Conservation (phyloP, 177 flowering plant genomes). For the Vitis hybrid region DNA sequence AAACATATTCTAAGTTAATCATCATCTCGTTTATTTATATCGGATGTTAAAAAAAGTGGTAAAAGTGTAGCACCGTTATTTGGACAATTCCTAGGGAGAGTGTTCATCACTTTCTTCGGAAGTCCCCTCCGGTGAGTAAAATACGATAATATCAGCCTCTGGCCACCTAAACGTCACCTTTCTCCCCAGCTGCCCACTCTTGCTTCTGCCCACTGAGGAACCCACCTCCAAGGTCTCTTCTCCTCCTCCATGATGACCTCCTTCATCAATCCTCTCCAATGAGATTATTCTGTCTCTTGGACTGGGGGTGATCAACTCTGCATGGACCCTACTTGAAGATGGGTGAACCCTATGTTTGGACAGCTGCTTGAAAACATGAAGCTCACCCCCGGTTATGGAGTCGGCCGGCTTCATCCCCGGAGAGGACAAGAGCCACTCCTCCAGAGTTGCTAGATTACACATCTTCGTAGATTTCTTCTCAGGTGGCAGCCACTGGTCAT, state of each 20-base stretch:
- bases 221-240: not conserved
- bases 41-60: too few species aligned
- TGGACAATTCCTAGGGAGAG: not conserved
- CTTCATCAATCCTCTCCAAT: not conserved
- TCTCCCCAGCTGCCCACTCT: conserved; percentile 16
- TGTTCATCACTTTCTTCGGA: too few species aligned
- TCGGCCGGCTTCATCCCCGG: conserved; percentile 13
- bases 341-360: conserved; percentile 20
- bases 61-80: not conserved
- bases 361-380: conserved; percentile 21
- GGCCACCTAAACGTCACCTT: conserved; percentile 31
- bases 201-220: conserved; percentile 4
- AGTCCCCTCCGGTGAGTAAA: conserved; percentile 15
- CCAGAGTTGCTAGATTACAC: conserved; percentile 23
- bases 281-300: conserved; percentile 9
- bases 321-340: conserved; percentile 13
- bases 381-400: conserved; percentile 15
- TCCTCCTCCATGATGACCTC: not conserved
- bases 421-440: conserved; percentile 33
- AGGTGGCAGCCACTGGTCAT: not conserved
- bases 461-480: not conserved
- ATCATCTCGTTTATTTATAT: too few species aligned
- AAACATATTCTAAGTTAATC: too few species aligned
- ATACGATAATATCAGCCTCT: conserved; percentile 21
- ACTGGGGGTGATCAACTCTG: not conserved